A percentile compares a stretch with the other conserved stretches of the same genome.
These are phyloP conservation scores for Didymella segeticola DNA, from an alignment of 2,329 filamentous ascomycete species.

Conservation along the genomic window DNA sequence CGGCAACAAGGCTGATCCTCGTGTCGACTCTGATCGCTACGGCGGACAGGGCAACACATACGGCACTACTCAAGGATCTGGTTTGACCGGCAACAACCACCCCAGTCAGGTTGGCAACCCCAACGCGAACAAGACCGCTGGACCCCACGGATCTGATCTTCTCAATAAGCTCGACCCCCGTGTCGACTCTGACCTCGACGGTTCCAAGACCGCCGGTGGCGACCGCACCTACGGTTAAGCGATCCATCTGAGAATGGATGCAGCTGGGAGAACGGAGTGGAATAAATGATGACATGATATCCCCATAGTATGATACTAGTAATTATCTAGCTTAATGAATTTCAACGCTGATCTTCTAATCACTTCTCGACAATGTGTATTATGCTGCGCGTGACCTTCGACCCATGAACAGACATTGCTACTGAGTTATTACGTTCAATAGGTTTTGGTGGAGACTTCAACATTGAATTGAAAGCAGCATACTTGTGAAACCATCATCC, in stretches of 20 bases:
- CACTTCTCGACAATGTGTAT: background rate
- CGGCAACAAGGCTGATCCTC: conserved; percentile 41
- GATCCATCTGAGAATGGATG: conserved; percentile 11
- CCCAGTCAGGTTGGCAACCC: conserved; percentile 23
- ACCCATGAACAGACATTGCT: too few relatives aligned
- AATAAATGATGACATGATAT: conserved; percentile 20
- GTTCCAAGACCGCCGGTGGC: conserved; percentile 39
- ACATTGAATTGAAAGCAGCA: too few relatives aligned
- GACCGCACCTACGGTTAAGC: conserved; percentile 34
- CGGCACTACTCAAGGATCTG: conserved; percentile 18
- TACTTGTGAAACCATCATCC: too few relatives aligned
- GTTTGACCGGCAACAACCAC: conserved; percentile 20
- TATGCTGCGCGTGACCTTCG: too few relatives aligned
- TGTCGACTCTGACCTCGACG: conserved; percentile 46
- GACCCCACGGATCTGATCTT: conserved; percentile 43
- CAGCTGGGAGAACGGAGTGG: conserved; percentile 10
- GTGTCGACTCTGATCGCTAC: conserved; percentile 37
- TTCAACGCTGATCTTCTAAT: conserved; percentile 8
- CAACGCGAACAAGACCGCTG: conserved; percentile 42
- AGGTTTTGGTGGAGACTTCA: too few relatives aligned
- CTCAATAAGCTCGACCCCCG: conserved; percentile 48
- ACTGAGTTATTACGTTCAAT: too few relatives aligned
- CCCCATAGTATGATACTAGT: conserved; percentile 10
- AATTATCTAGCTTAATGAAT: conserved; percentile 17
- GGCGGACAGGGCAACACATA: conserved; percentile 32